These are phyloP conservation scores for Oldenlandia corymbosa DNA, from an alignment of 257 asterid genomes.

Conservation along the genomic window DNA sequence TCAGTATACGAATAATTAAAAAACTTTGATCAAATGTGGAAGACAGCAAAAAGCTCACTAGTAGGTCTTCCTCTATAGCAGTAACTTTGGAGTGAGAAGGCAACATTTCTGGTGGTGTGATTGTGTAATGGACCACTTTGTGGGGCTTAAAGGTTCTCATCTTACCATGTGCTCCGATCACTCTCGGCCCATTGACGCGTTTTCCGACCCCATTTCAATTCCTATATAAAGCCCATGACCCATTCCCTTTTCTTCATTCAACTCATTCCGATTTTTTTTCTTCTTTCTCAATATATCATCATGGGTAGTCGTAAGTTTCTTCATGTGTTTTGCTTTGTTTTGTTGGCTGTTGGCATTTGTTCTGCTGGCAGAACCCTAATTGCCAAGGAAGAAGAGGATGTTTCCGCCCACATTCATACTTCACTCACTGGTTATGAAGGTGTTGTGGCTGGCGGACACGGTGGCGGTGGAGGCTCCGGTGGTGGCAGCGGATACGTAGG, in stretches of 20 bases:
- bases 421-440: constrained; percentile 14
- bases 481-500: constrained; percentile 22
- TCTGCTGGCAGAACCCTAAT: constrained; percentile 62
- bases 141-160: constrained; percentile 37
- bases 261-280: constrained; percentile 9
- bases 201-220: constrained; percentile 11
- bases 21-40: constrained; percentile 37
- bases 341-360: constrained; percentile 37
- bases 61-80: not conserved
- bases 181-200: constrained; percentile 27
- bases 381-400: constrained; percentile 20
- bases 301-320: constrained; percentile 33
- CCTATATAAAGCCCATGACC: constrained; percentile 38
- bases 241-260: constrained; percentile 24
- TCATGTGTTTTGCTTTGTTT: constrained; percentile 31
- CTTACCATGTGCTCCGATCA: constrained; percentile 16
- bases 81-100: constrained; percentile 3
- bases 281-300: not conserved
- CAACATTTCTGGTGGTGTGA: constrained; percentile 33
- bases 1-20: not conserved
- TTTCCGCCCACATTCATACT: constrained; percentile 15
- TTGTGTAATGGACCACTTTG: constrained; percentile 52
- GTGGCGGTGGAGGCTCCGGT: constrained; percentile 30
- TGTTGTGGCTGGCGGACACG: constrained; percentile 22
- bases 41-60: constrained; percentile 71